A percentile compares a stretch with the other conserved stretches of the same genome.
These are phyloP conservation scores for Ogataea hybrid DNA, from an alignment of 1,139 yeast species.

Conservation along the genomic window DNA sequence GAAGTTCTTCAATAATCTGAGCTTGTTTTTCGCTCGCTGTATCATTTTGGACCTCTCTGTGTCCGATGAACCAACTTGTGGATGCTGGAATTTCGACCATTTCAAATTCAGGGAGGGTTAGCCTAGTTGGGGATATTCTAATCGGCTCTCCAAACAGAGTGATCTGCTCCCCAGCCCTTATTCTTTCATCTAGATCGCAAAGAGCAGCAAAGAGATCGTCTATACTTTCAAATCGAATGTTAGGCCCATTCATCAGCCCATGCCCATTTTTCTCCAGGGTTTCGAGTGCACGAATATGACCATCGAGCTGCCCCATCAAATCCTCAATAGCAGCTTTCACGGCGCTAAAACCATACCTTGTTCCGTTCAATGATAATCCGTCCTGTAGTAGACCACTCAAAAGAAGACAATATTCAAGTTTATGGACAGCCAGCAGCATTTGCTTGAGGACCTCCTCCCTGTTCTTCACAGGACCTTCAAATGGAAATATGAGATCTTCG, in stretches of 20 bases:
- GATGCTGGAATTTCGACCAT: not conserved
- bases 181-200: not conserved
- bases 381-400: constrained; percentile 1
- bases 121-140: not conserved
- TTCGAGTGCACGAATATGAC: constrained; percentile 2
- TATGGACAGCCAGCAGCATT: not conserved
- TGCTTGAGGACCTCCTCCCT: constrained; percentile 8
- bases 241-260: constrained; percentile 1
- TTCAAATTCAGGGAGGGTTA: not conserved
- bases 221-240: not conserved
- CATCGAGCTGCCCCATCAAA: not conserved
- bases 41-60: not conserved
- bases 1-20: constrained; percentile 28
- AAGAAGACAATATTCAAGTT: constrained; percentile 3
- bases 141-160: not conserved
- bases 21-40: not conserved
- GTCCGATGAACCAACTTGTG: not conserved
- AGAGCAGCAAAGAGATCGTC: not conserved
- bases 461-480: constrained; percentile 3
- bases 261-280: not conserved
- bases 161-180: constrained; percentile 3
- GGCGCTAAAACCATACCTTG: not conserved
- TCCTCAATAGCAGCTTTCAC: not conserved
- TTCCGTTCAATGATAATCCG: constrained; percentile 7
- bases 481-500: constrained; percentile 1